phyloP scores from a whole-genome alignment of 495 filamentous ascomycete genomes.

The Podospora conica region DNA sequence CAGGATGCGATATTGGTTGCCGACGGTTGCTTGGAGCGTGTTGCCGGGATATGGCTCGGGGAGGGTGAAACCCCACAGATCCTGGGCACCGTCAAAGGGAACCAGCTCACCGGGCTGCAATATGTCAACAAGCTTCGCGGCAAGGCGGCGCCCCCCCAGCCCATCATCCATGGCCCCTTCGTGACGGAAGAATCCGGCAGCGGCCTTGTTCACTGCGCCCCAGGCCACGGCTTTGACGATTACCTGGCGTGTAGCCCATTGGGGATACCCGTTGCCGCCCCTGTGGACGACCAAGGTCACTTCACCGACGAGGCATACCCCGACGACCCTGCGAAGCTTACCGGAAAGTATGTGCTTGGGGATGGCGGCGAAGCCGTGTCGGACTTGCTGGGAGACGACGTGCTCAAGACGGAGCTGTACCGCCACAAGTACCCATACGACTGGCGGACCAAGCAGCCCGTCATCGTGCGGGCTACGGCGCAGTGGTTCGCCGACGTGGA shows the following conservation, averaged over 20 bases:
- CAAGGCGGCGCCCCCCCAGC: conserved; percentile 47
- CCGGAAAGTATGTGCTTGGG: conserved; percentile 36
- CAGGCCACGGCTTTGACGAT: conserved; percentile 95
- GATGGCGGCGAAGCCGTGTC: conserved; percentile 66
- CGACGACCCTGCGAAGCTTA: conserved; percentile 51
- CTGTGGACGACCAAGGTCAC: conserved; percentile 70
- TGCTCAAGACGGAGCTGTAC: conserved; percentile 64
- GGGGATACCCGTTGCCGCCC: conserved; percentile 65
- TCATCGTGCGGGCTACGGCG: conserved; percentile 85
- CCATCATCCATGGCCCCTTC: conserved; percentile 74
- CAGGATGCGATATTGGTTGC: conserved; percentile 53
- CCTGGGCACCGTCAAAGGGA: conserved; percentile 55
- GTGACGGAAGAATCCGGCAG: conserved; percentile 83
- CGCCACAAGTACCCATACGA: conserved; percentile 95
- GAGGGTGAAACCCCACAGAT: conserved; percentile 38
- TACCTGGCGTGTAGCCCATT: conserved; percentile 69
- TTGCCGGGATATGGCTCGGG: conserved; percentile 22
- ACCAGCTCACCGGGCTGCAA: conserved; percentile 53
- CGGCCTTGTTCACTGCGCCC: conserved; percentile 87
- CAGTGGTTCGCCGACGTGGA: conserved; percentile 97
- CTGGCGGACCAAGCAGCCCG: conserved; percentile 88
- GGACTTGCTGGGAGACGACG: conserved; percentile 50
- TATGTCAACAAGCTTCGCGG: conserved; percentile 64
- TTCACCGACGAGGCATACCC: conserved; percentile 76
- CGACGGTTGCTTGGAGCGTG: conserved; percentile 53